Conservation (phyloP, 192 early-diverging fungal genomes). For the Jimgerdemannia lactiflua region DNA sequence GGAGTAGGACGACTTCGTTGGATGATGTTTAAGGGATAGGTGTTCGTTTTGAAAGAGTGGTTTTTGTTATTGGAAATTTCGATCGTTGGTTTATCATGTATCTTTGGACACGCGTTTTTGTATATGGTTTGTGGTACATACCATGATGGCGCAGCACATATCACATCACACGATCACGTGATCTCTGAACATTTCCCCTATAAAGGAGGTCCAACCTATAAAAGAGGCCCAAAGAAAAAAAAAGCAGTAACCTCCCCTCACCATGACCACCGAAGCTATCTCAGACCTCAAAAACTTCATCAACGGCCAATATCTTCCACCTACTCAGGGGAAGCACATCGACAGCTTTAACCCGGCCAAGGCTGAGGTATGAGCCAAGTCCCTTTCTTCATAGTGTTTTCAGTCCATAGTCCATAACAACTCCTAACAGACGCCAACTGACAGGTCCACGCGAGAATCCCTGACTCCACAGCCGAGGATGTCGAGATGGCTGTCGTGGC, state of each 20-base stretch:
- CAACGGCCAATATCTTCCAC: slow-evolving; percentile 47
- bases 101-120: too few relatives aligned
- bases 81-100: too few relatives aligned
- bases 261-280: slow-evolving; percentile 1
- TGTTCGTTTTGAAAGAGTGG: too few relatives aligned
- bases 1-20: too few relatives aligned
- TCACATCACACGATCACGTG: too few relatives aligned
- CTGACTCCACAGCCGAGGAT: slow-evolving; percentile 53
- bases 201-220: too few relatives aligned
- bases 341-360: slow-evolving; percentile 51
- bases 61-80: too few relatives aligned
- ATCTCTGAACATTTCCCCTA: too few relatives aligned
- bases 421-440: slow-evolving; percentile 6
- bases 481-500: slow-evolving; percentile 59
- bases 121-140: too few relatives aligned
- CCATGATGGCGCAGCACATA: too few relatives aligned
- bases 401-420: slow-evolving; percentile 21
- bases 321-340: slow-evolving; percentile 46
- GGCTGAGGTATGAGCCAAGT: not conserved
- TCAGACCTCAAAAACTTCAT: slow-evolving; percentile 54
- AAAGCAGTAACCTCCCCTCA: not conserved
- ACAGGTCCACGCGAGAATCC: slow-evolving; percentile 41
- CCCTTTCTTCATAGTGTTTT: not conserved
- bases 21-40: too few relatives aligned
- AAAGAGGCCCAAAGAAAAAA: not conserved